These are phyloP conservation scores for Chytriomyces hyalinus DNA, from an alignment of 192 early-diverging fungal genomes.

Conservation along the genomic window DNA sequence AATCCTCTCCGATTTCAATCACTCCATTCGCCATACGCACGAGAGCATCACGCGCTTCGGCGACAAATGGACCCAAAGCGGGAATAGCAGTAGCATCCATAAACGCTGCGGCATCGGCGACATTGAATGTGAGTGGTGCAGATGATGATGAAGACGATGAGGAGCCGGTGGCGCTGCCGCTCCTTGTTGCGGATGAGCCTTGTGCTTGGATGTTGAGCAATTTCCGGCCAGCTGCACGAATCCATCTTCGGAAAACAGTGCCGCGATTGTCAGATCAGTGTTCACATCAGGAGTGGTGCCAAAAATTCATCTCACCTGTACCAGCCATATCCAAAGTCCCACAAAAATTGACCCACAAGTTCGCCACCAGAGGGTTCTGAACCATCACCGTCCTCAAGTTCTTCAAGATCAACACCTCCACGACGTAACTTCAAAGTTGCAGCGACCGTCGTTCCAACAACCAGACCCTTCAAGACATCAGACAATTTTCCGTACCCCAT, in stretches of 20 bases:
- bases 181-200: neutral
- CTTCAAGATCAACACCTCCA: constrained; percentile 12
- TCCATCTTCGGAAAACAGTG: neutral
- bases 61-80: constrained; percentile 27
- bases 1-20: constrained; percentile 1
- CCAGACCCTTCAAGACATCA: constrained; percentile 7
- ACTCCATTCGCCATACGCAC: constrained; percentile 19
- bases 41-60: constrained; percentile 19
- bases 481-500: constrained; percentile 12
- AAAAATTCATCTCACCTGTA: constrained; percentile 11
- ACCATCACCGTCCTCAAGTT: neutral
- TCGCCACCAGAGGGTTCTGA: neutral
- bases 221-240: constrained; percentile 2
- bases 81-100: constrained; percentile 21
- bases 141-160: neutral
- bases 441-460: constrained; percentile 6
- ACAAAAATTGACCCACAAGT: constrained; percentile 20
- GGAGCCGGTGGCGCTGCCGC: neutral
- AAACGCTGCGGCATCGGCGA: constrained; percentile 18
- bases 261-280: neutral
- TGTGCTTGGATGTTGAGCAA: constrained; percentile 14
- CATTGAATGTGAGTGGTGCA: neutral
- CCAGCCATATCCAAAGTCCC: constrained; percentile 26
- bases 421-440: constrained; percentile 11
- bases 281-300: neutral